Conservation (phyloP, 805 yeast species). For the Zygotorulaspora sp. region DNA sequence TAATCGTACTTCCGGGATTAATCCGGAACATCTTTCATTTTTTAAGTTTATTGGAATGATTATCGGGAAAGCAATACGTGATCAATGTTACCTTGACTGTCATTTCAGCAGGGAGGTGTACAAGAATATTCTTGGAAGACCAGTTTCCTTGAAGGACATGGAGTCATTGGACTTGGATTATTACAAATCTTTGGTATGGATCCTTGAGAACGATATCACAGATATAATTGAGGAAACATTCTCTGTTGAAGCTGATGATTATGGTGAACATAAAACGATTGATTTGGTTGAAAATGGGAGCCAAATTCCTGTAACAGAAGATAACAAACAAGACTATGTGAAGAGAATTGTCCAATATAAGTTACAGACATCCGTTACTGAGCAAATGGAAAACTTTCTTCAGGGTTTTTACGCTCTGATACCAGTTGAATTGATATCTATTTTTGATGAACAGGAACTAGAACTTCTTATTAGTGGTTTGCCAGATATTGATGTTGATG, state of each 20-base stretch:
- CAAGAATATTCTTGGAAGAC: constrained; percentile 72
- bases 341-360: constrained; percentile 80
- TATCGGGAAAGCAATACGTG: constrained; percentile 91
- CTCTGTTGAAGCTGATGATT: constrained; percentile 88
- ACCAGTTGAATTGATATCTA: constrained; percentile 73
- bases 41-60: constrained; percentile 92
- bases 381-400: constrained; percentile 80
- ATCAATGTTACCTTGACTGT: constrained; percentile 80
- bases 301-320: constrained; percentile 81
- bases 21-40: constrained; percentile 88
- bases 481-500: constrained; percentile 93
- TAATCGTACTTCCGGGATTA: constrained; percentile 83
- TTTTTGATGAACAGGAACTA: constrained; percentile 92
- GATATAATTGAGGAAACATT: constrained; percentile 93
- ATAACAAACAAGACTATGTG: constrained; percentile 87
- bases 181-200: constrained; percentile 90
- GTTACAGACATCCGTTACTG: constrained; percentile 73
- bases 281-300: constrained; percentile 83
- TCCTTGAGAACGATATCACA: constrained; percentile 93
- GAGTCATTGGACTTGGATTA: constrained; percentile 90
- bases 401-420: constrained; percentile 88
- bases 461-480: constrained; percentile 90
- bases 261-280: constrained; percentile 79
- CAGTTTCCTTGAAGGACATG: constrained; percentile 87
- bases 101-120: constrained; percentile 95